Percentiles rank a stretch among this genome's conserved stretches.
Evolutionary conservation across 352 stramenopile genomes (phyloP).

Genomic region (Phytophthora pinifolia): DNA sequence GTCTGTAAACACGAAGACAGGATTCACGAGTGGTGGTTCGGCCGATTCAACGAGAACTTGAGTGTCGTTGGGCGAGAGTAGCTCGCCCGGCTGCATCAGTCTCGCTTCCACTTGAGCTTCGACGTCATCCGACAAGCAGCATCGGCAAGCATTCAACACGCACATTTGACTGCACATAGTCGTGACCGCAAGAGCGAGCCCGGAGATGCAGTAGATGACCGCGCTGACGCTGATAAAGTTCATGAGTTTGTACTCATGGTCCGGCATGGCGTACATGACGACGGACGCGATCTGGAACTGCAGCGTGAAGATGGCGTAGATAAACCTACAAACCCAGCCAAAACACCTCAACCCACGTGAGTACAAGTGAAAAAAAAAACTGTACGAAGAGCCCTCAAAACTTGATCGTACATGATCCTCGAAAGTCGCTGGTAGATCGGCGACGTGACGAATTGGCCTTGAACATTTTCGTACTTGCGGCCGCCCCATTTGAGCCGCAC

Average conservation of each 20-base stretch:
- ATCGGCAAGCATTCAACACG: conserved; percentile 37
- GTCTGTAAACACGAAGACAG: conserved; percentile 69
- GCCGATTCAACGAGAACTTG: conserved; percentile 28
- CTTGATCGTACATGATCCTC: conserved; percentile 48
- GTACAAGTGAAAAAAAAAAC: neutral
- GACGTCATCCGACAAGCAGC: conserved; percentile 45
- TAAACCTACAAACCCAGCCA: conserved; percentile 27
- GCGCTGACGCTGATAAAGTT: conserved; percentile 42
- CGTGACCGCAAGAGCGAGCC: conserved; percentile 40
- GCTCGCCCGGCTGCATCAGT: conserved; percentile 37
- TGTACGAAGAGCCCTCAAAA: conserved; percentile 2
- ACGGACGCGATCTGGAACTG: conserved; percentile 57
- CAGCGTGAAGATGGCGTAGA: conserved; percentile 61
- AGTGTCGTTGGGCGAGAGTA: conserved; percentile 32
- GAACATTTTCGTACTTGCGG: conserved; percentile 65
- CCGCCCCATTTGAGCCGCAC: conserved; percentile 45
- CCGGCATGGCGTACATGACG: conserved; percentile 37
- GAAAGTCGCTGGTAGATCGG: conserved; percentile 68
- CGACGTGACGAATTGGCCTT: conserved; percentile 61
- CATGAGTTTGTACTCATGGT: conserved; percentile 26
- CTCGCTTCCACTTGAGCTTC: conserved; percentile 44
- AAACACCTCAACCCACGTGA: neutral
- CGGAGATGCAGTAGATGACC: conserved; percentile 37
- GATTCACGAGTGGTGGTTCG: conserved; percentile 42
- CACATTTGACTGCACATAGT: conserved; percentile 52